Evolutionary conservation across 2,329 filamentous ascomycete genomes (phyloP), one percentile per base, ranked within the genome.

Genomic region (Fusarium acutatum): DNA sequence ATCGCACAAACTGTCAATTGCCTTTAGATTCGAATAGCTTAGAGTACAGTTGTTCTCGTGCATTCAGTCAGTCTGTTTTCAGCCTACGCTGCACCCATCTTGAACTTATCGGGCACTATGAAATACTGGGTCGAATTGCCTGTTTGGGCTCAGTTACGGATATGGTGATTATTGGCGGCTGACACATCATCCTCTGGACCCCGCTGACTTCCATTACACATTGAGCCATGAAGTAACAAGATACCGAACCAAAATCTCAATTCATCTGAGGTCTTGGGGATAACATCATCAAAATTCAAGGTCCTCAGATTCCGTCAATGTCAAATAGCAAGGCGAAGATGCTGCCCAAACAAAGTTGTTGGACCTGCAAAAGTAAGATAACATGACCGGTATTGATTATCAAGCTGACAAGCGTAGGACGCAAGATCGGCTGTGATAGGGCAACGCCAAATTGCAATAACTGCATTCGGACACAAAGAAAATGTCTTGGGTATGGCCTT

Each of bases 311-410:
- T 32, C 20, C 30, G 7, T 8, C 35, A 30, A 6, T 30, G 35
- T 4, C 14, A 11, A 30, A 4, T 14, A 28, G 17, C 12, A 43
- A 43, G n/a, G 1, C 18, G 6, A 17, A 32, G 17, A 60, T 40
- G 44, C 12, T 26, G 11, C 46, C 28, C 2, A 60, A 38, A 38
- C 46, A 53, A 60, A 40, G 57, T 5, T 60, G 57, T 14, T 60
- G 46, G 57, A 54, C 57, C 7, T 54, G 57, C 22, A 54, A 60
- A 54, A 7, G 57, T 60, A 54, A 54, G 57, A 40, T 22, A 6
- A 6, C 10, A 26, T 22, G 4, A 1, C 7, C 7, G 3, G 6
- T 34, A 3, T 7, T 26, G 26, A 26, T 18, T 14, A 7, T 1
- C 10, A 13, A 32, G 15, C 35, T 60, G 26, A 54, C 11, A 15